Base-by-base conservation (phyloP, 139 green algal species). In the Coccomyxa sp. region DNA sequence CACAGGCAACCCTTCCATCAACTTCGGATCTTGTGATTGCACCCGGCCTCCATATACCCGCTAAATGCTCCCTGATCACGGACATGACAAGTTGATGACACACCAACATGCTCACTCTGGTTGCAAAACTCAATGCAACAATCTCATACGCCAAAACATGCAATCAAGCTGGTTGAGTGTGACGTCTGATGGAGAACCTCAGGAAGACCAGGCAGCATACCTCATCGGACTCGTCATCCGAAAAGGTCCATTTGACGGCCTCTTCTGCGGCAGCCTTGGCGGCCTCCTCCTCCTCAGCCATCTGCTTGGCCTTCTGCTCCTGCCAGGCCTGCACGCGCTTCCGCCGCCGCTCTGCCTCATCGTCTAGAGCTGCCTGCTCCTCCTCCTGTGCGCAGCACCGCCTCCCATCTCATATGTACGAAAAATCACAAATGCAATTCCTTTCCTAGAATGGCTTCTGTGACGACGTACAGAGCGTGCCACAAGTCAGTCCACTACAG, bases 271-370 rank as follows among this genome's bases (percentile, higher is more conserved):
- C 79, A 60, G 45, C 77, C 71, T 76, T 14, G 74, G 25, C 23
- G 27, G 76, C 81, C 12, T 63, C 58, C 81, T 81, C 82, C 67
- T 45, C 63, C 27, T 14, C 67, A 17, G 38, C 67, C 21, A n/a
- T 45, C 21, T 32, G 25, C 21, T 21, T 27, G 57, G 58, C 45
- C 66, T 28, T 32, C 60, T 77, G 66, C 63, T 67, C 74, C 58
- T 93, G 92, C 93, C 93, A 96, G 77, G 92, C 91, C 87, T 94
- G 88, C 23, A 95, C 88, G 17, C 92, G 85, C 86, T 88, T 88
- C 57, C 93, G 86, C 60, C 92, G 84, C 81, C 89, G 87, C 87
- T 95, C 91, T 81, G 90, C 89, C 81, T 96, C 89, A 16, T 83
- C 90, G 77, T 96, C 91, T 31, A 95, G 88, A 18, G 87, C 31